These are phyloP conservation scores for Leucosporidium scottii DNA, from an alignment of 768 basidiomycete species.

Conservation along the genomic window DNA sequence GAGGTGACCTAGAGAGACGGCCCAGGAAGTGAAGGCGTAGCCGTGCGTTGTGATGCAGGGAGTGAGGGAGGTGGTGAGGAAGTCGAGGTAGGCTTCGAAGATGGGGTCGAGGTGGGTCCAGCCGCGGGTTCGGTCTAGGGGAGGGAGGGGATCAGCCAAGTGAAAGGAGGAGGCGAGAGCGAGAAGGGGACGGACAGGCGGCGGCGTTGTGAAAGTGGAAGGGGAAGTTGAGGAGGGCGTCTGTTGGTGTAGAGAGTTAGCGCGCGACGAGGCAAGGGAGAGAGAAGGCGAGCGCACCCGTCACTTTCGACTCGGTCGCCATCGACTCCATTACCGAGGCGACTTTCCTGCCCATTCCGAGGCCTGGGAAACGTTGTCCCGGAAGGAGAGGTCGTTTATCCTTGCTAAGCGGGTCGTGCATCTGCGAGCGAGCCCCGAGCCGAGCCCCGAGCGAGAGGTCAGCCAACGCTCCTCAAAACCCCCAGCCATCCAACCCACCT, in stretches of 20 bases:
- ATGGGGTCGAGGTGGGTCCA: conserved; percentile 5
- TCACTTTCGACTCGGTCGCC: conserved; percentile 2
- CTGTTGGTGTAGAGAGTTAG: neutral
- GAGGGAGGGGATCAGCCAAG: neutral
- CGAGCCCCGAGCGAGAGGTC: neutral
- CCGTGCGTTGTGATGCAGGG: neutral
- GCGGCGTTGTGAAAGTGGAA: conserved; percentile 9
- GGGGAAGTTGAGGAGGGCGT: conserved; percentile 8
- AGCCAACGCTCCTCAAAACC: neutral
- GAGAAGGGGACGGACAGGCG: neutral
- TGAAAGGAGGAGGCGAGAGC: neutral
- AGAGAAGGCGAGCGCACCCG: neutral
- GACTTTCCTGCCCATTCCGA: conserved; percentile 4
- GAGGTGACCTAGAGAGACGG: neutral
- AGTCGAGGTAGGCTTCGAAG: neutral
- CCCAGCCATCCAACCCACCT: neutral
- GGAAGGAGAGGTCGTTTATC: neutral
- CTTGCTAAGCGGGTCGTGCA: neutral
- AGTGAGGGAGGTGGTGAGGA: neutral
- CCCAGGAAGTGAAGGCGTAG: conserved; percentile 7
- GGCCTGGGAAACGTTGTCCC: conserved; percentile 1
- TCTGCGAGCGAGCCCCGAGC: too few species aligned
- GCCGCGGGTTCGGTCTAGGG: neutral
- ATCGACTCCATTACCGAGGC: neutral
- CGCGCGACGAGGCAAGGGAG: neutral